Percentiles rank a stretch among this genome's conserved stretches.
Evolutionary conservation across 2,329 filamentous ascomycete genomes (phyloP).

Genomic region (Verticillium albo-atrum): DNA sequence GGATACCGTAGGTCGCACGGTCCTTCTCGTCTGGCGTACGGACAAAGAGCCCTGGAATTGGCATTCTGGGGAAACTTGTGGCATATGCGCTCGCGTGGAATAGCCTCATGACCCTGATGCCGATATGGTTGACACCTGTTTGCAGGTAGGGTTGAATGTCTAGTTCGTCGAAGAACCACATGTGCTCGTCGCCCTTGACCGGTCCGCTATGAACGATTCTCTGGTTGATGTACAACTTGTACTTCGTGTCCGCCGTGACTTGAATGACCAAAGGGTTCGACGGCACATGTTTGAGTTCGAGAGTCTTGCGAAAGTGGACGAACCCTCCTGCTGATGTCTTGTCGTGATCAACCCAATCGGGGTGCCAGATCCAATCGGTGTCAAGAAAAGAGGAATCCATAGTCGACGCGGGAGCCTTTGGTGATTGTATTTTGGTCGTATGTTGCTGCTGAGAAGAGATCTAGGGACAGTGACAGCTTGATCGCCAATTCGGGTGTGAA

Average conservation of each 20-base stretch:
- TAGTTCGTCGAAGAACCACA: constrained; percentile 20
- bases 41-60: constrained; percentile 8
- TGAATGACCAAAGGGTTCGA: constrained; percentile 6
- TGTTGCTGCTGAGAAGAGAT: no score
- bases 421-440: no score
- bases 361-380: constrained; percentile 14
- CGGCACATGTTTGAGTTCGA: constrained; percentile 3
- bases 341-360: constrained; percentile 8
- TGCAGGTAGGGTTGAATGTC: constrained; percentile 15
- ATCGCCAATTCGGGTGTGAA: no score
- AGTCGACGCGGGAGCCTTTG: neutral
- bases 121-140: constrained; percentile 10
- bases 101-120: constrained; percentile 12
- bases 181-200: constrained; percentile 15
- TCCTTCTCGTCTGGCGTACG: neutral
- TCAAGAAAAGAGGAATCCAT: constrained; percentile 2
- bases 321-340: constrained; percentile 11
- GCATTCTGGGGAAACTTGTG: constrained; percentile 10
- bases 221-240: constrained; percentile 18
- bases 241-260: constrained; percentile 19
- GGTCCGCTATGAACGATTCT: constrained; percentile 14
- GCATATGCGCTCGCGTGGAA: constrained; percentile 11
- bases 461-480: no score
- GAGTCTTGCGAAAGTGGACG: constrained; percentile 10
- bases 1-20: neutral